A percentile compares a stretch with the other conserved stretches of the same genome.
Evolutionary conservation across 2,329 filamentous ascomycete genomes (phyloP).

Genomic region (Penicillium brasilianum): DNA sequence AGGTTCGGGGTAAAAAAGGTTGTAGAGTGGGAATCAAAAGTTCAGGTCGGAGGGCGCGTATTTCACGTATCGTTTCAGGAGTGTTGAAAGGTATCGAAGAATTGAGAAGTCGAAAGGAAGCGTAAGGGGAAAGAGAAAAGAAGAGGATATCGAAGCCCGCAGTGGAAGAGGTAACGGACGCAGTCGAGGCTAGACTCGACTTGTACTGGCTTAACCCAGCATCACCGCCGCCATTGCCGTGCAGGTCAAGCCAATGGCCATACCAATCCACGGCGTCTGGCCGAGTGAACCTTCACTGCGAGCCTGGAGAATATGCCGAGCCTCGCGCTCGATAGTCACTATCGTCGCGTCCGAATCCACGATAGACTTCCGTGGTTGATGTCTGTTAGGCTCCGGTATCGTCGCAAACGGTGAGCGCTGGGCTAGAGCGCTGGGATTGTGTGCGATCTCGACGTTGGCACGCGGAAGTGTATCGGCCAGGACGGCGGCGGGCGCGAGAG

Average conservation of each 20-base stretch:
- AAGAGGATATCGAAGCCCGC: background rate
- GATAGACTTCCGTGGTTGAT: background rate
- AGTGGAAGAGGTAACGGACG: background rate
- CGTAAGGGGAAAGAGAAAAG: background rate
- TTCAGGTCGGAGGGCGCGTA: slow-evolving; percentile 20
- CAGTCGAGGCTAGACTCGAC: background rate
- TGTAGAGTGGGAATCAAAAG: slow-evolving; percentile 10
- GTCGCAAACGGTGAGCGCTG: slow-evolving; percentile 26
- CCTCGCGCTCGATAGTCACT: slow-evolving; percentile 17
- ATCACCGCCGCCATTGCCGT: slow-evolving; percentile 47
- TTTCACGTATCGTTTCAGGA: slow-evolving; percentile 25
- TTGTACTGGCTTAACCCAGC: slow-evolving; percentile 36
- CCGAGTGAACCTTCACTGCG: slow-evolving; percentile 47
- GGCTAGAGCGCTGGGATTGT: slow-evolving; percentile 19
- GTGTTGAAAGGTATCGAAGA: slow-evolving; percentile 8
- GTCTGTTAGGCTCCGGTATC: slow-evolving; percentile 26
- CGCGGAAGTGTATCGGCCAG: slow-evolving; percentile 23
- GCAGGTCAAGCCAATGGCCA: slow-evolving; percentile 48
- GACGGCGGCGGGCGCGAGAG: slow-evolving; percentile 27
- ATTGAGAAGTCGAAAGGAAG: background rate
- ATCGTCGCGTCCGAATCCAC: slow-evolving; percentile 11
- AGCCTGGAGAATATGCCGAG: slow-evolving; percentile 36
- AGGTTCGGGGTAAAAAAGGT: slow-evolving; percentile 5
- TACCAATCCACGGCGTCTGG: slow-evolving; percentile 49
- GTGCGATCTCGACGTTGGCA: slow-evolving; percentile 16